These are phyloP conservation scores for Arachis stenosperma DNA, from an alignment of 306 rosid species.

Conservation along the genomic window DNA sequence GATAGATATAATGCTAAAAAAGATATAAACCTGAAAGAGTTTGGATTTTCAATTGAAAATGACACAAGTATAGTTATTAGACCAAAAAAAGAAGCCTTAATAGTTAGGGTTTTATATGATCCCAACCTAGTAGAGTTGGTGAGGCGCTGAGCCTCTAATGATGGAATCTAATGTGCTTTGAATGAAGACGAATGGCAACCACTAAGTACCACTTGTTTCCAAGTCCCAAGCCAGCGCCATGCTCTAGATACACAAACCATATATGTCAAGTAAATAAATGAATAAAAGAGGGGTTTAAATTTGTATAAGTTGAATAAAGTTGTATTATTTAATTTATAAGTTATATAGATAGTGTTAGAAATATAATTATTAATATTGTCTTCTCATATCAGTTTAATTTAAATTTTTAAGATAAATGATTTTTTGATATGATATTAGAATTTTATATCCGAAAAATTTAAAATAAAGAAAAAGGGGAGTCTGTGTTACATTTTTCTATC, in stretches of 20 bases:
- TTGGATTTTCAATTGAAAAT: constrained; percentile 40
- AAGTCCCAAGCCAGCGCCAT: constrained; percentile 15
- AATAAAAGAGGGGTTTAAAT: no score
- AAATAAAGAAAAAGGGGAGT: no score
- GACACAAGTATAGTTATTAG: constrained; percentile 32
- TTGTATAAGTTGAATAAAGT: no score
- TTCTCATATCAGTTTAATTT: no score
- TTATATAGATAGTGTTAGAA: no score
- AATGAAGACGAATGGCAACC: constrained; percentile 30
- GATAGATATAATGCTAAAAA: constrained; percentile 26
- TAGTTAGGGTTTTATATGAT: constrained; percentile 51
- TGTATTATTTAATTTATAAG: no score
- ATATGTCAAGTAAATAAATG: constrained; percentile 37
- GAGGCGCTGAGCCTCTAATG: constrained; percentile 36
- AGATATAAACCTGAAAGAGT: constrained; percentile 35
- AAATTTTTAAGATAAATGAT: no score
- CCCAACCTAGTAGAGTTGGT: constrained; percentile 69
- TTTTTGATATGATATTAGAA: no score
- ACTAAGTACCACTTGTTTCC: constrained; percentile 19
- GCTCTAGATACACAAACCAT: constrained; percentile 22
- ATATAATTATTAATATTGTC: no score
- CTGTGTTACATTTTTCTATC: no score
- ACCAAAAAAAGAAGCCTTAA: constrained; percentile 2
- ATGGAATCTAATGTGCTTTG: constrained; percentile 41
- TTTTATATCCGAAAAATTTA: no score